Evolutionary conservation across 2,329 filamentous ascomycete genomes (phyloP).

Genomic region (Neofusicoccum ribis): DNA sequence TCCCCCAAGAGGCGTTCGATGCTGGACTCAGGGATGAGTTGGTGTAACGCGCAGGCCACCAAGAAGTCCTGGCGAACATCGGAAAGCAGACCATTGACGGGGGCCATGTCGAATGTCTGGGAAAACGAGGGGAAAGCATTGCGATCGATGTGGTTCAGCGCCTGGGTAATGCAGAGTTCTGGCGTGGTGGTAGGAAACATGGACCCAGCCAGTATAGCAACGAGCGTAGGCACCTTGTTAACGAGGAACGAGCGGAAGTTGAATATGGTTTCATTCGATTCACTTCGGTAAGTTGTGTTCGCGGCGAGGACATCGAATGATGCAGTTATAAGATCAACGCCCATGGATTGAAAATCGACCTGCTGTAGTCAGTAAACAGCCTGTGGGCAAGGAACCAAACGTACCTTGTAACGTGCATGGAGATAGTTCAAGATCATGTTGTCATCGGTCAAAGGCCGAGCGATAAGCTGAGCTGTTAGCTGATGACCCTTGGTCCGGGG

Average conservation of each 20-base stretch:
- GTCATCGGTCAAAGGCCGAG: slow-evolving; percentile 82
- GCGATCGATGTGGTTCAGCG: slow-evolving; percentile 63
- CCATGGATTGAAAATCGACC: slow-evolving; percentile 74
- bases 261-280: slow-evolving; percentile 62
- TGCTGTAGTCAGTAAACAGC: slow-evolving; percentile 41
- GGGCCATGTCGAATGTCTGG: slow-evolving; percentile 59
- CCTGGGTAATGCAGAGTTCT: slow-evolving; percentile 66
- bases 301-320: slow-evolving; percentile 88
- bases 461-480: slow-evolving; percentile 65
- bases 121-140: slow-evolving; percentile 65
- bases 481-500: neutral
- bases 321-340: slow-evolving; percentile 80
- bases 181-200: slow-evolving; percentile 61
- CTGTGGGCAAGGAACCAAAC: slow-evolving; percentile 3
- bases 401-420: slow-evolving; percentile 78
- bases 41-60: slow-evolving; percentile 85
- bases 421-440: slow-evolving; percentile 74
- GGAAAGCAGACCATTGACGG: slow-evolving; percentile 58
- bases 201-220: slow-evolving; percentile 58
- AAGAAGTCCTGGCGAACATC: slow-evolving; percentile 80
- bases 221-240: slow-evolving; percentile 65
- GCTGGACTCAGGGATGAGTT: slow-evolving; percentile 74
- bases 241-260: slow-evolving; percentile 84
- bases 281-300: slow-evolving; percentile 57
- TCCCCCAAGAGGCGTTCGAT: slow-evolving; percentile 82